Percentiles rank a stretch among this genome's conserved stretches.
Conservation (phyloP, 768 basidiomycete genomes). For the Coprinellus micaceus region DNA sequence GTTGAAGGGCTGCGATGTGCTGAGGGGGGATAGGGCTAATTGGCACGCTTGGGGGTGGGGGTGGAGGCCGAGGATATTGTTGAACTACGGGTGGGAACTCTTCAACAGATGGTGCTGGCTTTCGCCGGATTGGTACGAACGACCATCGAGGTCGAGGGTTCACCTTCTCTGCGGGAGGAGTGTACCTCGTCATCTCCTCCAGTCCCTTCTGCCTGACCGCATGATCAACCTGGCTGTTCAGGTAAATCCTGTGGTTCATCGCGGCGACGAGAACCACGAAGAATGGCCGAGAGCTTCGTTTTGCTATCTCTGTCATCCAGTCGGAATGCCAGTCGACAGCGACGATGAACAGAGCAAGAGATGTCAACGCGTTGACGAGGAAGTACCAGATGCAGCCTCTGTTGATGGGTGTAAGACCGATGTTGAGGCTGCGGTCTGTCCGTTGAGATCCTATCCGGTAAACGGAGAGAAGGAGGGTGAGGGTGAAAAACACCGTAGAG, state of each 20-base stretch:
- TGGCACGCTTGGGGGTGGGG: not conserved
- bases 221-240: slow-evolving; percentile 7
- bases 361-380: not conserved
- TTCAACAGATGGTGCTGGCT: not conserved
- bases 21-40: not conserved
- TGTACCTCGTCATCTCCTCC: not conserved
- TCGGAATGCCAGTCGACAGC: not conserved
- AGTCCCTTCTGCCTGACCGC: not conserved
- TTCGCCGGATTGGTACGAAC: not conserved
- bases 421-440: slow-evolving; percentile 7
- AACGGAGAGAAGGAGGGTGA: slow-evolving; percentile 3
- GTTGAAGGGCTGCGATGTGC: not conserved
- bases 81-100: not conserved
- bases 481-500: slow-evolving; percentile 2
- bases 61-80: slow-evolving; percentile 4
- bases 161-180: too few species aligned
- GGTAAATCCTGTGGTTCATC: slow-evolving; percentile 8
- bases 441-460: not conserved
- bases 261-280: slow-evolving; percentile 5
- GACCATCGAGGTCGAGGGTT: not conserved
- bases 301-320: not conserved
- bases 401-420: slow-evolving; percentile 7
- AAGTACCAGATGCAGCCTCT: slow-evolving; percentile 10
- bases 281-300: slow-evolving; percentile 2
- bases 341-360: slow-evolving; percentile 1